Percentiles rank a stretch among this genome's conserved stretches.
Evolutionary conservation across 2,329 filamentous ascomycete genomes (phyloP).

Genomic region (Hymenoscyphus repandus): DNA sequence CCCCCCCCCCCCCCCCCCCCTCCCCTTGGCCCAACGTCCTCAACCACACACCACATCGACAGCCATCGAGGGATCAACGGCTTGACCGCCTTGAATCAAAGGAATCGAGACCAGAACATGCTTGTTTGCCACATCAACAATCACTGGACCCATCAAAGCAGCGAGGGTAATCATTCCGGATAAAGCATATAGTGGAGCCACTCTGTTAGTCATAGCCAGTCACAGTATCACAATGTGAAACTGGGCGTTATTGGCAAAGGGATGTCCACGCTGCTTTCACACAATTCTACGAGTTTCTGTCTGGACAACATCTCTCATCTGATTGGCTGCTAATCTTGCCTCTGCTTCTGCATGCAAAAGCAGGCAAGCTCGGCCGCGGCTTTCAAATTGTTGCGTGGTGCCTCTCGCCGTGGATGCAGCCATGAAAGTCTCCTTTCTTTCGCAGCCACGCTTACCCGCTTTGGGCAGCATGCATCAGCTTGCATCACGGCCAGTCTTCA

Average conservation of each 20-base stretch:
- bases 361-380: not conserved
- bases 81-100: too few species aligned
- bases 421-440: not conserved
- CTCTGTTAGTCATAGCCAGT: not conserved
- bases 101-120: too few species aligned
- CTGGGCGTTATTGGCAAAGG: not conserved
- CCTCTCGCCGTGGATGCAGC: not conserved
- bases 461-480: not conserved
- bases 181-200: conserved; percentile 7
- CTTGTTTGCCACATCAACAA: not conserved
- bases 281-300: conserved; percentile 3
- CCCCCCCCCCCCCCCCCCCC: too few species aligned
- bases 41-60: not conserved
- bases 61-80: not conserved
- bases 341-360: not conserved
- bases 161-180: conserved; percentile 8
- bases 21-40: too few species aligned
- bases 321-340: conserved; percentile 3
- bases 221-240: not conserved
- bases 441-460: not conserved
- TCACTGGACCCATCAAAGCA: conserved; percentile 5
- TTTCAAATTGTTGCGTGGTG: not conserved
- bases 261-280: conserved; percentile 9
- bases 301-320: not conserved
- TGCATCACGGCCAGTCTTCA: too few species aligned